Evolutionary conservation across 2,329 filamentous ascomycete species (phyloP).

Genomic region (Nannizziopsis barbatae): DNA sequence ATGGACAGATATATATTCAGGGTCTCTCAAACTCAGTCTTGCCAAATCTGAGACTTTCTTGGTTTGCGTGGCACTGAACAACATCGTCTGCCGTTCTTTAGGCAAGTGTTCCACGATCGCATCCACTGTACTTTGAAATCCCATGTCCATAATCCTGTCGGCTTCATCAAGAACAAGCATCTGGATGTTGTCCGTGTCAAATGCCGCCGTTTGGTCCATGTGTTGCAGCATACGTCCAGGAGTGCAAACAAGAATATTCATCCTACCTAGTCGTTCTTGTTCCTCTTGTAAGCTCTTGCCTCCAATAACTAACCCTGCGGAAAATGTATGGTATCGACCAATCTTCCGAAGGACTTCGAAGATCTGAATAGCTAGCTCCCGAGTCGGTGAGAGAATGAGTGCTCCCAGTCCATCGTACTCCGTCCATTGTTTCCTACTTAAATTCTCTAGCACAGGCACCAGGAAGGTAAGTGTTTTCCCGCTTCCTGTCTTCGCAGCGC

Average conservation of each 20-base stretch:
- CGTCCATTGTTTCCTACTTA: conserved; percentile 81
- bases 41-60: conserved; percentile 88
- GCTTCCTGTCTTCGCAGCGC: conserved; percentile 88
- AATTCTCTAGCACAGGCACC: conserved; percentile 80
- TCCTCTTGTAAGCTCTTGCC: conserved; percentile 85
- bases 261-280: conserved; percentile 68
- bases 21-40: conserved; percentile 73
- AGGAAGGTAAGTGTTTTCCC: conserved; percentile 93
- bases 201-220: conserved; percentile 79
- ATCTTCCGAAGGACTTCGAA: conserved; percentile 89
- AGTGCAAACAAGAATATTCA: conserved; percentile 96
- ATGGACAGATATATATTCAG: conserved; percentile 91
- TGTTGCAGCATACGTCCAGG: conserved; percentile 93
- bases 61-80: conserved; percentile 95
- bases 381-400: conserved; percentile 83
- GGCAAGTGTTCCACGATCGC: conserved; percentile 88
- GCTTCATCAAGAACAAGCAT: conserved; percentile 92
- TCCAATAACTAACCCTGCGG: conserved; percentile 84
- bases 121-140: conserved; percentile 81
- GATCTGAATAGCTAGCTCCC: conserved; percentile 91
- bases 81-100: conserved; percentile 71
- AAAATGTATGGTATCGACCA: conserved; percentile 78
- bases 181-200: conserved; percentile 83
- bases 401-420: conserved; percentile 85
- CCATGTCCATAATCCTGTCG: conserved; percentile 95